A percentile compares a stretch with the other conserved stretches of the same genome.
phyloP scores from a whole-genome alignment of 768 basidiomycete genomes.

The Crassisporium funariophilum region DNA sequence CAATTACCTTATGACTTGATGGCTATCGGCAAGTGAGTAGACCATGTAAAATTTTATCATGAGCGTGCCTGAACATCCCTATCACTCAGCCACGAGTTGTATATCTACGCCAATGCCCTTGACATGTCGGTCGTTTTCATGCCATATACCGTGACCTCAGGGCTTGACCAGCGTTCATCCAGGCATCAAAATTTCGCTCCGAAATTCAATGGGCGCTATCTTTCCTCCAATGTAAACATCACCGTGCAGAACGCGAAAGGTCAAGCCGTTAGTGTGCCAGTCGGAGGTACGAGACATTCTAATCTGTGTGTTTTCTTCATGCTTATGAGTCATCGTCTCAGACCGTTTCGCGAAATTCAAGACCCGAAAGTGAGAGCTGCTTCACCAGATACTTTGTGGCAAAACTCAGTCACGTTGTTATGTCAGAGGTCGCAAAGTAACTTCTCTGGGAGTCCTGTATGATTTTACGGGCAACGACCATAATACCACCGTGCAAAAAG shows the following conservation, averaged over 20 bases:
- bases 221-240: constrained; percentile 88
- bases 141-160: neutral
- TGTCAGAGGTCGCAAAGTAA: constrained; percentile 65
- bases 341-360: constrained; percentile 72
- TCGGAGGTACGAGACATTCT: constrained; percentile 36
- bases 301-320: neutral
- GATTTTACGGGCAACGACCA: constrained; percentile 72
- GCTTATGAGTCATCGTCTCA: constrained; percentile 22
- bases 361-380: constrained; percentile 59
- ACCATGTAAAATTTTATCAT: neutral
- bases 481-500: constrained; percentile 76
- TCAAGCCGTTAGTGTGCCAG: constrained; percentile 35
- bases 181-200: constrained; percentile 71
- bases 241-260: constrained; percentile 54
- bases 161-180: constrained; percentile 3
- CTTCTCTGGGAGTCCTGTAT: constrained; percentile 78
- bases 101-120: constrained; percentile 63
- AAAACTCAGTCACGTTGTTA: constrained; percentile 17
- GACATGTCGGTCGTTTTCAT: constrained; percentile 55
- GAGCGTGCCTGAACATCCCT: neutral
- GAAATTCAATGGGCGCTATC: constrained; percentile 67
- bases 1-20: constrained; percentile 80
- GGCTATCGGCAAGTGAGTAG: constrained; percentile 77
- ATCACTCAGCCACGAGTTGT: constrained; percentile 73
- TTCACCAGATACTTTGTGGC: neutral